These are phyloP conservation scores for Clavispora santaluciae DNA, from an alignment of 805 yeast genomes.

Conservation along the genomic window DNA sequence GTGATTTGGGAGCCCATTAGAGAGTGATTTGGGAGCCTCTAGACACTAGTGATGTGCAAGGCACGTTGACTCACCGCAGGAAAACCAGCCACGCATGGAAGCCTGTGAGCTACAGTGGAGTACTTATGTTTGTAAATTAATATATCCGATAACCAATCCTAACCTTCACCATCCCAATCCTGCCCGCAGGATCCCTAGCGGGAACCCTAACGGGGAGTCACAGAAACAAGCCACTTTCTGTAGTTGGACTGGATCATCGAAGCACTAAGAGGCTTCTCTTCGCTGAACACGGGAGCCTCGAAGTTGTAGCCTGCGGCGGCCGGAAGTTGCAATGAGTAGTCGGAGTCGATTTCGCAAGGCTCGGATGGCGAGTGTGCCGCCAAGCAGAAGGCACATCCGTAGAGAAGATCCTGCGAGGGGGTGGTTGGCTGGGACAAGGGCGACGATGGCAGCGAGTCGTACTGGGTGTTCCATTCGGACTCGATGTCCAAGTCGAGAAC, in stretches of 20 bases:
- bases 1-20: no score
- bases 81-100: no score
- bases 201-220: constrained; percentile 10
- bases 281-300: constrained; percentile 10
- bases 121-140: not conserved
- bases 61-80: no score
- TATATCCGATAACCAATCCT: not conserved
- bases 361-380: constrained; percentile 11
- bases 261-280: constrained; percentile 5
- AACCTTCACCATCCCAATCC: not conserved
- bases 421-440: constrained; percentile 6
- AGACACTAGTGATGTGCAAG: no score
- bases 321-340: constrained; percentile 13
- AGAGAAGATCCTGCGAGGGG: constrained; percentile 11
- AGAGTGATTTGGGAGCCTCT: no score
- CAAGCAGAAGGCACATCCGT: constrained; percentile 17
- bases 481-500: constrained; percentile 15
- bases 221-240: constrained; percentile 19
- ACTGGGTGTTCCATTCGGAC: constrained; percentile 19
- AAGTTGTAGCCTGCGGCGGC: constrained; percentile 7
- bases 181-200: not conserved
- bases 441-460: constrained; percentile 7
- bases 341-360: constrained; percentile 11
- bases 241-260: constrained; percentile 15
- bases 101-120: no score